phyloP scores from a whole-genome alignment of 1,284 basidiomycete species.

The Ganoderma sp. region DNA sequence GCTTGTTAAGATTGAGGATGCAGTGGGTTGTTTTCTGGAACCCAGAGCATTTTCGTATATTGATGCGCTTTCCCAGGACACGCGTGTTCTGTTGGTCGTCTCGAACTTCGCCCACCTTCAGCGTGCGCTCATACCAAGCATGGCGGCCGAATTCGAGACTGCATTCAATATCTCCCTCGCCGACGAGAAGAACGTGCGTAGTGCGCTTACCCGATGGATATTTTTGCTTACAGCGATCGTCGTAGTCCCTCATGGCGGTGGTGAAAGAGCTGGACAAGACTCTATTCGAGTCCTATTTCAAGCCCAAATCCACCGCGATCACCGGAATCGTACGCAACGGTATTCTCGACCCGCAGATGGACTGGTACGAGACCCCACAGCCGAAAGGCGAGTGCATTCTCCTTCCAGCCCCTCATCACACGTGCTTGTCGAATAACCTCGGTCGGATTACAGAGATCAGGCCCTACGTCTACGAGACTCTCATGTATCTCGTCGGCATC shows the following conservation, averaged over 20 bases:
- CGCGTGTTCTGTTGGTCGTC: conserved; percentile 86
- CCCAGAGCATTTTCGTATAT: neutral
- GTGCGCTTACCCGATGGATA: conserved; percentile 48
- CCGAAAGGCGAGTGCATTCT: conserved; percentile 75
- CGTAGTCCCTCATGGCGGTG: conserved; percentile 76
- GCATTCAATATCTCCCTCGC: conserved; percentile 78
- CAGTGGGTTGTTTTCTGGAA: conserved; percentile 50
- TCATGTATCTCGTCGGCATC: conserved; percentile 89
- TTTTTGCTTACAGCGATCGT: conserved; percentile 2
- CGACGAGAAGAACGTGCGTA: conserved; percentile 60
- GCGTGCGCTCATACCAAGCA: conserved; percentile 72
- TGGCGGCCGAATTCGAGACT: conserved; percentile 82
- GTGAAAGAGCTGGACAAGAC: conserved; percentile 85
- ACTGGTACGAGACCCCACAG: conserved; percentile 91
- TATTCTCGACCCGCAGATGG: conserved; percentile 79
- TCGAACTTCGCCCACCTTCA: conserved; percentile 88
- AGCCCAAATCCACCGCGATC: conserved; percentile 76
- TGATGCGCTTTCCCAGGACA: conserved; percentile 63
- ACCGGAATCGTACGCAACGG: conserved; percentile 77
- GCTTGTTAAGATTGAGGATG: conserved; percentile 63
- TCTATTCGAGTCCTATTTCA: conserved; percentile 87
- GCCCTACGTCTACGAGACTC: conserved; percentile 90
- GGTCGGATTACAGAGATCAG: conserved; percentile 74
- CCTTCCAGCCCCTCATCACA: neutral
- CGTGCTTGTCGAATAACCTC: neutral